Evolutionary conservation across 2,329 filamentous ascomycete genomes (phyloP).

Genomic region (Biscogniauxia sp.): DNA sequence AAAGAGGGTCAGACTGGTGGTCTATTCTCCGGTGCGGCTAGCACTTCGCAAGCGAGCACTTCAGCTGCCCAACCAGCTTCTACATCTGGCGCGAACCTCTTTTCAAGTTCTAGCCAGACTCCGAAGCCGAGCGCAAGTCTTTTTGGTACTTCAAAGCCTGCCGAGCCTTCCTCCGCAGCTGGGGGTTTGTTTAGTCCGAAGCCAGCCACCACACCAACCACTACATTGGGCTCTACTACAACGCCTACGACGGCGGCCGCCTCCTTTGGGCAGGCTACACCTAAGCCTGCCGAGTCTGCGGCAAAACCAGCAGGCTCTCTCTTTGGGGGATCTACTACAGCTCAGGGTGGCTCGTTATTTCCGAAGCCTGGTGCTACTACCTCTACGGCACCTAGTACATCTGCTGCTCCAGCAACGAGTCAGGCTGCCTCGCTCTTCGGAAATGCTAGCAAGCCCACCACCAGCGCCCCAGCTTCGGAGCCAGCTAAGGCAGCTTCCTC

Average conservation of each 20-base stretch:
- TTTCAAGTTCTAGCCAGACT: slow-evolving; percentile 17
- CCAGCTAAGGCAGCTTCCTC: slow-evolving; percentile 23
- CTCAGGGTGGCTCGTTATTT: slow-evolving; percentile 20
- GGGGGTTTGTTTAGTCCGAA: slow-evolving; percentile 24
- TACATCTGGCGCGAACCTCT: slow-evolving; percentile 21
- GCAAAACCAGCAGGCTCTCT: slow-evolving; percentile 19
- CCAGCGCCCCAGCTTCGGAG: slow-evolving; percentile 26
- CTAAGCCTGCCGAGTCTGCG: slow-evolving; percentile 26
- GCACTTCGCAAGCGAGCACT: slow-evolving; percentile 17
- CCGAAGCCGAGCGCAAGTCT: slow-evolving; percentile 17
- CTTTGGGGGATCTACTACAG: slow-evolving; percentile 20
- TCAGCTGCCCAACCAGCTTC: slow-evolving; percentile 32
- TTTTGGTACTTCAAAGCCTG: slow-evolving; percentile 27
- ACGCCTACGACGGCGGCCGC: slow-evolving; percentile 12
- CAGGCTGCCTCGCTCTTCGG: slow-evolving; percentile 22
- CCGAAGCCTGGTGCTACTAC: slow-evolving; percentile 14
- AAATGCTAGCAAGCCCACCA: slow-evolving; percentile 18
- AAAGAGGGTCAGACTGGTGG: slow-evolving; percentile 18
- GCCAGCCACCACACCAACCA: slow-evolving; percentile 16
- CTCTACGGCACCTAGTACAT: slow-evolving; percentile 15
- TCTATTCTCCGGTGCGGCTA: slow-evolving; percentile 19
- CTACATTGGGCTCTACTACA: not conserved
- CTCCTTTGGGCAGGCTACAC: slow-evolving; percentile 21
- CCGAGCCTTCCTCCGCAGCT: slow-evolving; percentile 20
- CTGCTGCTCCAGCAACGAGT: slow-evolving; percentile 19